phyloP scores from a whole-genome alignment of 192 early-diverging fungal species.

The Backusella tarrabulga region DNA sequence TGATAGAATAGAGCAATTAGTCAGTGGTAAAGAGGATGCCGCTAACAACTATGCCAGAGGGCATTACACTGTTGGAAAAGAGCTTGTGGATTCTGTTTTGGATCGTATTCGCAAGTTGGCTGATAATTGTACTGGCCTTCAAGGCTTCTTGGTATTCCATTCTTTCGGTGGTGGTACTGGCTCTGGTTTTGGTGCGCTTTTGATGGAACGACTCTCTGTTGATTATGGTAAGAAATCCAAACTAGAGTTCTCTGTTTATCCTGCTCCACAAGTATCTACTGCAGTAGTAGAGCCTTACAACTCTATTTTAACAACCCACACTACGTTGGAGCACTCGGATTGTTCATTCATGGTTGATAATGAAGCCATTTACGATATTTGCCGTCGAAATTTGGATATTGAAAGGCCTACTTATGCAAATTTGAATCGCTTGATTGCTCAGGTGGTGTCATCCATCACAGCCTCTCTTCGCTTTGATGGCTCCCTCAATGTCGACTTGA shows the following conservation, averaged over 20 bases:
- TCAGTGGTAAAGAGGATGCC: constrained; percentile 99
- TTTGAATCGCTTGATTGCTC: constrained; percentile 95
- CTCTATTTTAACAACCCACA: constrained; percentile 98
- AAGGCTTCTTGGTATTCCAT: constrained; percentile 99
- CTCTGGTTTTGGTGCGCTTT: constrained; percentile 37
- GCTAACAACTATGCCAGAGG: constrained; percentile 99
- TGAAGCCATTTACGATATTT: constrained; percentile 99
- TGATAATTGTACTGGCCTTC: constrained; percentile 96
- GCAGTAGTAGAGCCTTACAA: constrained; percentile 98
- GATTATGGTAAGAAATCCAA: too few species aligned
- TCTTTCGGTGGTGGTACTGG: constrained; percentile 99
- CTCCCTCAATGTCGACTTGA: constrained; percentile 97
- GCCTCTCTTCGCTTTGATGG: constrained; percentile 98
- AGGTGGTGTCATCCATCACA: constrained; percentile 98
- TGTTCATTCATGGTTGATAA: constrained; percentile 99
- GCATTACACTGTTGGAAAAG: constrained; percentile 99
- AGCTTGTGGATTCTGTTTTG: constrained; percentile 92
- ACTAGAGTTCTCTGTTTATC: constrained; percentile 87
- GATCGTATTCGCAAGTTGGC: constrained; percentile 97
- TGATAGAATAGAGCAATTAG: constrained; percentile 79
- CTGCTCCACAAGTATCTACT: constrained; percentile 95
- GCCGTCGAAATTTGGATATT: constrained; percentile 95
- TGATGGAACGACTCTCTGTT: too few species aligned
- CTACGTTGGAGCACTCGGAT: constrained; percentile 96
- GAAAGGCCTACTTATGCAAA: constrained; percentile 95